Base-by-base conservation (phyloP, 2,329 filamentous ascomycete species). In the Ophiostoma tasmaniense region DNA sequence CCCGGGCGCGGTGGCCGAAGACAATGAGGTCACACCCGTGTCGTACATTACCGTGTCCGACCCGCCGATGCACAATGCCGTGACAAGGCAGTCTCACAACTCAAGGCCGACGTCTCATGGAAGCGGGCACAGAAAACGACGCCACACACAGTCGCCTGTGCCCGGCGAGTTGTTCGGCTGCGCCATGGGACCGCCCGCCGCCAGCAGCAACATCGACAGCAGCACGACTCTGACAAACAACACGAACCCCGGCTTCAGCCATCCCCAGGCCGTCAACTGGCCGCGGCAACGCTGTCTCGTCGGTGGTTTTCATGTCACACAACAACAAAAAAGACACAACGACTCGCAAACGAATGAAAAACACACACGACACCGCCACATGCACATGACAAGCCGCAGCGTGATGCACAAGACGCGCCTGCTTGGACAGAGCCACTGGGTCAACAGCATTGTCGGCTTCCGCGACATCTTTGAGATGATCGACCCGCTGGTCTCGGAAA, bases 361-460 rank as follows among this genome's bases (percentile, higher is more conserved):
- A 33, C 20, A n/a, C 42, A 45, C 11, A 45, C 42, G 5, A 7
- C 42, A 5, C 42, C 50, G n/a, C 8, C 50, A 55, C 66, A 66
- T 67, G 61, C 55, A 66, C 64, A 69, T 69, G 62, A 68, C 70
- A 0, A 71, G 70, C 66, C 67, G 70, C 37, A 70, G 67, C 55
- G 70, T 72, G n/a, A 70, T 71, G 50, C 68, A 72, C 71, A 89
- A 89, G 73, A 83, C 81, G 0, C 80, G 86, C 0, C 73, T 87
- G 0, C 85, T 87, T 73, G 87, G 85, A 0, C 82, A 83, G 74
- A 87, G 83, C 55, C 84, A 87, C 73, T 87, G 84, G 81, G 78
- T 85, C 20, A 84, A 70, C 22, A 68, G 69, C 37, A 68, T 22
- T 42, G 62, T 39, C 73, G 68, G 42, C 25, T 70, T 72, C 61